A percentile compares a stretch with the other conserved stretches of the same genome.
Conservation (phyloP, 257 asterid genomes). For the Coffea canephora region DNA sequence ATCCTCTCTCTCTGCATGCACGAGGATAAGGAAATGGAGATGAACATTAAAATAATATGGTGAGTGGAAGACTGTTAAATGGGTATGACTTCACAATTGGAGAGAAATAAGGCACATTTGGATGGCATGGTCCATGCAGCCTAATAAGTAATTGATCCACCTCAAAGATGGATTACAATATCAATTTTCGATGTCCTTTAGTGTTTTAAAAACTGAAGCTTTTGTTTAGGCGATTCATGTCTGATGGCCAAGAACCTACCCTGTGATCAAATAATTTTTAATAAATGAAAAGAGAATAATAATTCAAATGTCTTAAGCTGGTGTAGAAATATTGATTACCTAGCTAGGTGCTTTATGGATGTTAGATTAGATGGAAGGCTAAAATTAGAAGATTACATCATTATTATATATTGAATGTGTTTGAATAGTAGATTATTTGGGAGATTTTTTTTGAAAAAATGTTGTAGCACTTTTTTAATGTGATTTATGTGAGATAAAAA, state of each 20-base stretch:
- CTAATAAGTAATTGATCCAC: not conserved
- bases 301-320: not conserved
- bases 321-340: not conserved
- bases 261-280: not conserved
- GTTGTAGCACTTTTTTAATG: too few species aligned
- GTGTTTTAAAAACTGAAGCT: not conserved
- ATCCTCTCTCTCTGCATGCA: not conserved
- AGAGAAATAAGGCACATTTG: not conserved
- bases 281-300: not conserved
- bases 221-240: not conserved
- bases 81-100: not conserved
- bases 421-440: too few species aligned
- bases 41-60: not conserved
- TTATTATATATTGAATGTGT: not conserved
- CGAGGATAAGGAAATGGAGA: not conserved
- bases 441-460: too few species aligned
- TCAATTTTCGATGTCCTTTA: too few species aligned
- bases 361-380: not conserved
- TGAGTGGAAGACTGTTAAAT: not conserved
- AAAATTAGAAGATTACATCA: not conserved
- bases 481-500: too few species aligned
- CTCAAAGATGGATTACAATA: too few species aligned
- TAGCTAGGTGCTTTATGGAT: not conserved
- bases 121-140: not conserved
- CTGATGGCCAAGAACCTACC: not conserved